Evolutionary conservation across 345 rosid species (phyloP).

Genomic region (Lepidium africanum): DNA sequence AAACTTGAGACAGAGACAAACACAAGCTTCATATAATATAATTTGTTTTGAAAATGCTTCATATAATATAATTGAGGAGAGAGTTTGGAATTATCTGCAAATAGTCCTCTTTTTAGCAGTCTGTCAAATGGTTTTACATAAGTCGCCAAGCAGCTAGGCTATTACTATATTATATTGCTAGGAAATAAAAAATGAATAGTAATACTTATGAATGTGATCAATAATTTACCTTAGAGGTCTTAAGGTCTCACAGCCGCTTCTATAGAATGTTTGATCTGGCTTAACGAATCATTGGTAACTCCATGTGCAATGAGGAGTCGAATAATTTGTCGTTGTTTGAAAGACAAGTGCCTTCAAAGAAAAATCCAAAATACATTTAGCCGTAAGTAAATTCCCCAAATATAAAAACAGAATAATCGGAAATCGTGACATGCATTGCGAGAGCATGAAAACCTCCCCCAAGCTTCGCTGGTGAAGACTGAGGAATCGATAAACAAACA

Average conservation of each 20-base stretch:
- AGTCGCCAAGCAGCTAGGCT: not conserved
- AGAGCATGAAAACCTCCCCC: not conserved
- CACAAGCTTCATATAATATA: not conserved
- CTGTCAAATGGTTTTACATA: constrained; percentile 30
- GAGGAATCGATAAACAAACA: not conserved
- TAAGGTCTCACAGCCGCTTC: constrained; percentile 13
- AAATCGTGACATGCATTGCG: not conserved
- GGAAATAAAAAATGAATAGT: not conserved
- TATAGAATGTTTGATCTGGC: constrained; percentile 36
- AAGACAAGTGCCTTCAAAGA: not conserved
- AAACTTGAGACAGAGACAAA: constrained; percentile 26
- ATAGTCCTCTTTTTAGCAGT: constrained; percentile 42
- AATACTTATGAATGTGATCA: not conserved
- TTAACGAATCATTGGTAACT: constrained; percentile 26
- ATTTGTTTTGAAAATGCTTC: not conserved
- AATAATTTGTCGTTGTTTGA: not conserved
- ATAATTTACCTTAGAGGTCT: constrained; percentile 20
- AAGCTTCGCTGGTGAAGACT: not conserved
- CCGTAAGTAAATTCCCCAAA: not conserved
- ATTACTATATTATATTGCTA: not conserved
- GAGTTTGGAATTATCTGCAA: constrained; percentile 28
- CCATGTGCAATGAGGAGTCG: constrained; percentile 23
- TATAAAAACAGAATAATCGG: not conserved
- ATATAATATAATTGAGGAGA: not conserved
- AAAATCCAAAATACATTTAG: not conserved